A percentile compares a stretch with the other conserved stretches of the same genome.
Conservation (phyloP, 768 basidiomycete genomes). For the Dictyophora rubrovolvata region DNA sequence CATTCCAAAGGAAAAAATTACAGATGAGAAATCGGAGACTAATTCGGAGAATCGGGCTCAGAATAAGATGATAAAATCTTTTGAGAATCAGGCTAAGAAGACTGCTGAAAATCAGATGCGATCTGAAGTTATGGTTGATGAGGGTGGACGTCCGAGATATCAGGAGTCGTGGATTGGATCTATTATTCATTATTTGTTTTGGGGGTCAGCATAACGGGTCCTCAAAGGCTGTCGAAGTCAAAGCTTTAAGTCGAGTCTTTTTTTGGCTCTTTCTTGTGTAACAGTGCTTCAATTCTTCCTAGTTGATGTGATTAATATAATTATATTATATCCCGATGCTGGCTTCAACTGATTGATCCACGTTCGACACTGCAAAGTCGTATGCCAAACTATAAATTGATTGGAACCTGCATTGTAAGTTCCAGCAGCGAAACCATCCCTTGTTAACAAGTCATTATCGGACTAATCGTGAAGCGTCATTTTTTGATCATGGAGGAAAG, state of each 20-base stretch:
- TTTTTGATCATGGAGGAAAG: background rate
- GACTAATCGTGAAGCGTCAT: slow-evolving; percentile 21
- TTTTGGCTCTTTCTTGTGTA: background rate
- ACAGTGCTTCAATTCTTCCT: background rate
- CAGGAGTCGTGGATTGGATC: slow-evolving; percentile 3
- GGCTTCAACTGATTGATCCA: slow-evolving; percentile 11
- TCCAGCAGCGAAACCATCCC: slow-evolving; percentile 41
- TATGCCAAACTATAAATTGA: slow-evolving; percentile 51
- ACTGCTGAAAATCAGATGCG: background rate
- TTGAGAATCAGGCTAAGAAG: slow-evolving; percentile 3
- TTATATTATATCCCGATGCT: slow-evolving; percentile 11
- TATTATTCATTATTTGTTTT: background rate
- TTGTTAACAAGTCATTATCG: slow-evolving; percentile 57
- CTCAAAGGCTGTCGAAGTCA: no score
- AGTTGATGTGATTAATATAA: background rate
- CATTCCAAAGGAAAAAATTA: slow-evolving; percentile 30
- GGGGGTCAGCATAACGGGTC: background rate
- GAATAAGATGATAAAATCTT: slow-evolving; percentile 1
- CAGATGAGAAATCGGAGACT: slow-evolving; percentile 14
- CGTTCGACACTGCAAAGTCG: slow-evolving; percentile 34
- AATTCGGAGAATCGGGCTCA: slow-evolving; percentile 14
- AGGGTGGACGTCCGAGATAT: slow-evolving; percentile 7
- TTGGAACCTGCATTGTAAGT: slow-evolving; percentile 41
- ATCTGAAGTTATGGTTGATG: slow-evolving; percentile 5
- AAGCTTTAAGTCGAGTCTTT: no score